Base-by-base conservation (phyloP, 1,284 basidiomycete species). In the Trichosporon coremiiforme region DNA sequence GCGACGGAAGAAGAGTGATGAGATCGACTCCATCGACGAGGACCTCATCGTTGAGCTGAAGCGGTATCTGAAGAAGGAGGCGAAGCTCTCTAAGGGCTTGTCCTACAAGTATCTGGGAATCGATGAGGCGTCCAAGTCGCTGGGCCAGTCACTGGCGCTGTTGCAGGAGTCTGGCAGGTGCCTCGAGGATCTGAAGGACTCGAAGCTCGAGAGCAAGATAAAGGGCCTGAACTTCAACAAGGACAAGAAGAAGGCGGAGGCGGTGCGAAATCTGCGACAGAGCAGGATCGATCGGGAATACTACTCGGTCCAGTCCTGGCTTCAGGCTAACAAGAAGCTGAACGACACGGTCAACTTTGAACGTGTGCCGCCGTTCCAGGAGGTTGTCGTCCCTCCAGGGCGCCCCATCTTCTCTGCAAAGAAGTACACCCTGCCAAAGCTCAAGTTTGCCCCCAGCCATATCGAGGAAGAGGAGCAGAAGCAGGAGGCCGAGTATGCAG, bases 91-190 rank as follows among this genome's bases (percentile, higher is more conserved):
- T 25, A 82, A 85, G 17, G 92, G 92, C 0, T 83, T 97, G 41
- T 89, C 91, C 6, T 89, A 90, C 78, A 98, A 98, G 81, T 99
- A 97, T 96, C 86, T 99, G 5, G 96, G 93, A 0, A 90, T 99
- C 12, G 94, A 98, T 78, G 90, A 90, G 1, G 97, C 95, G 3
- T 79, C 85, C 1, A 84, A 85, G 17, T 89, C 88, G 74, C 87
- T 89, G 2, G 96, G 96, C 0, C 89, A 91, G 71, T 92, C 93
- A 0, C 87, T 98, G 4, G 91, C 88, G 0, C 95, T 91, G 83
- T 81, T 95, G 15, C 84, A 81, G 15, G 83, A 83, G 64, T 89
- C 90, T 1, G 71, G 76, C 53, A 65, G 15, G 9, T 71, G 78
- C 17, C 67, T 84, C 62, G 70, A 74, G n/a, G 78, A 82, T 29